These are phyloP conservation scores for Ceratobasidium sp. DNA, from an alignment of 1,284 basidiomycete species.

Conservation along the genomic window DNA sequence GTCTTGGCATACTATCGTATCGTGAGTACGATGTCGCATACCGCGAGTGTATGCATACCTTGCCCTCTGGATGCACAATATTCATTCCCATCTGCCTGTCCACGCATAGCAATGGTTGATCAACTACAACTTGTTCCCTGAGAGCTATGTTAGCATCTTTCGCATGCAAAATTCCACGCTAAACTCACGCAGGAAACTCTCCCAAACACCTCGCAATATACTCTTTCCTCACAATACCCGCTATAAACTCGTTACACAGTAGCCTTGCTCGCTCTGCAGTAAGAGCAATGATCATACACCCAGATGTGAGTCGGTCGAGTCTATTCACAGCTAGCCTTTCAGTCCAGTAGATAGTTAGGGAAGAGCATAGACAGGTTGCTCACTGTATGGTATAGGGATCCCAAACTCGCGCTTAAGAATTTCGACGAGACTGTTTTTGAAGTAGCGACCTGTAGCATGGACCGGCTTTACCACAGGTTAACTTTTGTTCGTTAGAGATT, in stretches of 20 bases:
- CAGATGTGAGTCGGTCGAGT: constrained; percentile 92
- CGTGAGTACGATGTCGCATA: not conserved
- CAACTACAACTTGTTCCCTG: constrained; percentile 83
- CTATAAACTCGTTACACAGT: constrained; percentile 82
- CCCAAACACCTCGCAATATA: constrained; percentile 88
- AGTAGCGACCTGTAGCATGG: constrained; percentile 88
- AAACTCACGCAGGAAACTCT: constrained; percentile 77
- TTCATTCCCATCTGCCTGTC: constrained; percentile 97
- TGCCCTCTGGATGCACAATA: constrained; percentile 92
- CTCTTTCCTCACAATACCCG: constrained; percentile 84
- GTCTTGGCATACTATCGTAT: constrained; percentile 79
- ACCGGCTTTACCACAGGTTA: constrained; percentile 65
- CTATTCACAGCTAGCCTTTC: constrained; percentile 81
- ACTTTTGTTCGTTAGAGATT: not conserved
- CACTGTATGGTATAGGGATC: constrained; percentile 83
- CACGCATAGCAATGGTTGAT: constrained; percentile 88
- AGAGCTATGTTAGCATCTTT: not conserved
- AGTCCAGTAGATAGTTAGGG: not conserved
- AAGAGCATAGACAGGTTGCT: constrained; percentile 47
- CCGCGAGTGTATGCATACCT: constrained; percentile 57
- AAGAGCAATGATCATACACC: constrained; percentile 93
- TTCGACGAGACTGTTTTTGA: constrained; percentile 85
- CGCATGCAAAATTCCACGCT: constrained; percentile 15
- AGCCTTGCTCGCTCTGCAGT: constrained; percentile 52
- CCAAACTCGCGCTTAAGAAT: constrained; percentile 87